Base-by-base conservation (phyloP, 306 rosid genomes). In the Rosa persica region DNA sequence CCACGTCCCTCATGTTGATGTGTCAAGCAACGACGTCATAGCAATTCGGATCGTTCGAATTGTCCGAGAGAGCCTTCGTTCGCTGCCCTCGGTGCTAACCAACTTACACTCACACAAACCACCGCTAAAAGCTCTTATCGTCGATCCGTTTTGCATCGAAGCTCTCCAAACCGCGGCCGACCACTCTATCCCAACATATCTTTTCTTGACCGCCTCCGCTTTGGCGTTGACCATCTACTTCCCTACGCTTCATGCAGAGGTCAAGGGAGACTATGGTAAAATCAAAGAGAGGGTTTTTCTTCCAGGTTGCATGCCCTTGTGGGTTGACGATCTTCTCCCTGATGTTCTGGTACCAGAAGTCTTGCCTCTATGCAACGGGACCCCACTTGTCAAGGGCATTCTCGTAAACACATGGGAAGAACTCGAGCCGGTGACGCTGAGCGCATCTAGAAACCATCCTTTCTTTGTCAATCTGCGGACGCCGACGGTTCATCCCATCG, bases 341-440 rank as follows among this genome's bases (percentile, higher is more conserved):
- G 66, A 61, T 12, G 38, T 73, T 54, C 38, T 54, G 38, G 6
- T 6, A 1, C 77, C 66, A 0, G 66, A 73, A 73, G 77, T 54
- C 11, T 39, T 73, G 44, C 67, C 49, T 55, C 20, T 55, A 1
- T 54, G 77, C 77, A 54, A 20, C n/a, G 48, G 67, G 1, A 5
- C 78, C 10, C 79, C 76, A 13, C 13, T 51, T 6, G 38, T 72
- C 57, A 77, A 82, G 51, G 82, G 85, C 40, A 55, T 82, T 46
- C 47, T 82, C 25, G 79, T 82, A 12, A 82, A 82, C 38, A 55
- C 79, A 39, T 78, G 82, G 85, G 82, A 78, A 12, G 79, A 55
- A 0, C 40, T 82, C 48, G 76, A 82, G 61, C 40, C 30, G 5
- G 52, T 72, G 2, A 17, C 82, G 7, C 76, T 82, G 0, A 52